Evolutionary conservation across 1,139 yeast species (phyloP).

Genomic region (Pichia sp.): DNA sequence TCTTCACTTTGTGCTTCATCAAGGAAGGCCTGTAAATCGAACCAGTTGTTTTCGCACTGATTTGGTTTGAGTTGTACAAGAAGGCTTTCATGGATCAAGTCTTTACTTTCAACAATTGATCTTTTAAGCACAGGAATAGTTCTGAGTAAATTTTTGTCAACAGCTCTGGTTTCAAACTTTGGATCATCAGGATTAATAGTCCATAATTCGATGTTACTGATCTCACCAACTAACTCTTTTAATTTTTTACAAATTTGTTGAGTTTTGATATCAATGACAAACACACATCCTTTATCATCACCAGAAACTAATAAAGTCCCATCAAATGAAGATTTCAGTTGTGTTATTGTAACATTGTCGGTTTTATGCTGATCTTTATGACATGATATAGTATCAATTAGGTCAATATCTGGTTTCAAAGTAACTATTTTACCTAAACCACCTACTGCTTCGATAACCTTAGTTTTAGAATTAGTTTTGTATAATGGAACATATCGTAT

Average conservation of each 20-base stretch:
- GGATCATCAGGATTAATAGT: constrained; percentile 17
- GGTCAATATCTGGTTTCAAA: constrained; percentile 42
- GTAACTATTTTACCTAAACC: constrained; percentile 51
- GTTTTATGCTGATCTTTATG: constrained; percentile 31
- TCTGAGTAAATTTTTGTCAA: constrained; percentile 34
- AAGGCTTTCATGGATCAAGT: constrained; percentile 44
- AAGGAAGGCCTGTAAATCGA: constrained; percentile 37
- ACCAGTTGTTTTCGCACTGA: too few species aligned
- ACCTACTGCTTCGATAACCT: constrained; percentile 47
- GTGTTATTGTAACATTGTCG: constrained; percentile 34
- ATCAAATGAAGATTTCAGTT: constrained; percentile 60
- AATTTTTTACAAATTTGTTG: constrained; percentile 66
- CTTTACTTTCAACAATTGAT: constrained; percentile 37
- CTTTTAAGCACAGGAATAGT: constrained; percentile 52
- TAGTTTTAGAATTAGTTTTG: constrained; percentile 21
- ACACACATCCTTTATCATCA: constrained; percentile 60
- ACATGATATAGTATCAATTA: constrained; percentile 49
- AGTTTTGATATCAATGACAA: constrained; percentile 66
- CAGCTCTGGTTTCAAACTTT: constrained; percentile 28
- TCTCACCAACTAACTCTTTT: constrained; percentile 38
- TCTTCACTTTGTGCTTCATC: constrained; percentile 45
- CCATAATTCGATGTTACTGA: constrained; percentile 21
- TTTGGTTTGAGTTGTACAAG: constrained; percentile 17
- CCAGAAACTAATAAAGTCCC: constrained; percentile 73
- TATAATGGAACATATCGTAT: constrained; percentile 55